Base-by-base conservation (phyloP, 106 monocot genomes). In the Amphibolis antarctica region DNA sequence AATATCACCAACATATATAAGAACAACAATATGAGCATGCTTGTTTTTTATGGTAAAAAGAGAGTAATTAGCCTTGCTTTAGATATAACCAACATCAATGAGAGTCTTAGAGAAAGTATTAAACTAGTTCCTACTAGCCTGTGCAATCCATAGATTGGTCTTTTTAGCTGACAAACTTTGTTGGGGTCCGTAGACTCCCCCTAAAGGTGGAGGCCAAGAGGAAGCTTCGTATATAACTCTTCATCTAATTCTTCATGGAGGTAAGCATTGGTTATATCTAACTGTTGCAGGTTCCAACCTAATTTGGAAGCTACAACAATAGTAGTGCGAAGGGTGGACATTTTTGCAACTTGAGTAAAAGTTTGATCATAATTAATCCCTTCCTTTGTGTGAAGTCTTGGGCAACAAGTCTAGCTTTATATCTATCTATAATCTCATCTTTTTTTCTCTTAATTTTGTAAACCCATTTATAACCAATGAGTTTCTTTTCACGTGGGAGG, bases 1-100 rank as follows among this genome's bases (percentile, higher is more conserved):
- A 0, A 64, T 47, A 26, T 48, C 64, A 64, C 48, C 64, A 5
- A 64, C 64, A 48, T 64, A 64, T 13, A 48, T 27, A 3, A 64
- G 20, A 26, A 64, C 10, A 4, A 5, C 20, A 0, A 14, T 45
- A 44, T 9, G 10, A 4, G 10, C 3, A 10, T 22, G 15, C 11
- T 0, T 10, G 17, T 19, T 15, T 0, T 46, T 48, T 6, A 27
- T 10, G 4, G 18, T 15, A 48, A 64, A 64, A 0, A 49, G 18
- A 15, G 64, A 64, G 25, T 64, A 28, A 64, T 64, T 26, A 28
- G 27, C 45, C 15, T 9, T 46, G 10, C 47, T 47, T 25, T 48
- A 47, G 15, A 6, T 1, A 26, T 15, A 64, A 46, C 46, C 47
- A 24, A 0, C 47, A 11, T 24, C 4, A 10, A 24, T 4, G 1